Base-by-base conservation (phyloP, 2,329 filamentous ascomycete genomes). In the Podosphaera fusca region DNA sequence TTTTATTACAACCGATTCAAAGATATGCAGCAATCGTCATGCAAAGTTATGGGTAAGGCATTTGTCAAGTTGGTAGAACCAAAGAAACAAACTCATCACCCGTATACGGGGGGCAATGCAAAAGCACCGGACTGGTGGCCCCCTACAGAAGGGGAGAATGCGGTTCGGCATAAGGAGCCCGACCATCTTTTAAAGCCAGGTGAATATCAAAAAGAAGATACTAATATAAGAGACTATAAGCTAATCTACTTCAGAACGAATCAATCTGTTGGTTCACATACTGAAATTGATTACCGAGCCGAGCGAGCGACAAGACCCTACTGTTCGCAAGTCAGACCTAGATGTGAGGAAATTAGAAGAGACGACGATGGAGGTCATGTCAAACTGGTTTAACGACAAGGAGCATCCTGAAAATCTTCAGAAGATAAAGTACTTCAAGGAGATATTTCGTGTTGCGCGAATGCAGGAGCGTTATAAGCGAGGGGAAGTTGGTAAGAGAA, bases 1-100 rank as follows among this genome's bases (percentile, higher is more conserved):
- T 81, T 82, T 60, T 83, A 84, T 61, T 72, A 76, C 53, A 72
- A 75, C 46, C 71, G 79, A 0, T 80, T 87, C 65, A 78, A 77
- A 60, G 76, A 77, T 58, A 77, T 83, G 62, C 83, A 87, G 63
- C 84, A 88, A 63, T 76, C 79, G 1, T 77, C 80, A 5, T 83
- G 81, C 69, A 87, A 87, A 67, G 70, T 81, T 33, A 80, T 87
- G 56, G 80, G 80, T 38, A 88, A 87, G 66, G 81, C 78, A 9
- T 87, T 84, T 78, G 80, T 88, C 59, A 86, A 86, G 64, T 74
- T 79, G 1, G 78, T 87, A 1, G 82, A 85, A 63, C 84, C 84
- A 0, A 86, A 84, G 69, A 88, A 88, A 67, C 84, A 87, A 67
- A 82, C 81, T 0, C 82, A 78, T 21, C 80, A 84, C 62, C 84